Evolutionary conservation across 2,329 filamentous ascomycete genomes (phyloP).

Genomic region (Curvularia sp.): DNA sequence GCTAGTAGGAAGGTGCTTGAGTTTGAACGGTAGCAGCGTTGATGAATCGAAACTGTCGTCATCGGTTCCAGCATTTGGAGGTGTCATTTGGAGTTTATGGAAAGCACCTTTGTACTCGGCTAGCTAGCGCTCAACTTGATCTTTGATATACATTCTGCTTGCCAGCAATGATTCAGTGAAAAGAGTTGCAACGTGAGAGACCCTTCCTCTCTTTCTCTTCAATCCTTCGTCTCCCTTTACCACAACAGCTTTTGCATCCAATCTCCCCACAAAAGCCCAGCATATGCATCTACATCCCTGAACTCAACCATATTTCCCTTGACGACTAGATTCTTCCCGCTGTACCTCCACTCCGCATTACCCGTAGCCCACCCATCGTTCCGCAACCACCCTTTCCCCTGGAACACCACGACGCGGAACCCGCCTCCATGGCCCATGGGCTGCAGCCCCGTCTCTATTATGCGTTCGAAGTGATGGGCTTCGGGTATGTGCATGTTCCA

Average conservation of each 20-base stretch:
- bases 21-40: slow-evolving; percentile 45
- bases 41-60: neutral
- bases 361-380: neutral
- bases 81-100: slow-evolving; percentile 8
- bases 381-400: slow-evolving; percentile 3
- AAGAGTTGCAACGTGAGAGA: neutral
- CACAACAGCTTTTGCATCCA: neutral
- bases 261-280: neutral
- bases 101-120: slow-evolving; percentile 3
- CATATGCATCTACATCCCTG: neutral
- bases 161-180: neutral
- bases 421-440: slow-evolving; percentile 12
- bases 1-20: slow-evolving; percentile 47
- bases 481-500: slow-evolving; percentile 22
- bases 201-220: neutral
- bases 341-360: slow-evolving; percentile 2
- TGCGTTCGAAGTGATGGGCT: slow-evolving; percentile 11
- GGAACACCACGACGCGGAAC: slow-evolving; percentile 10
- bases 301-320: neutral
- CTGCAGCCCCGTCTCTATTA: slow-evolving; percentile 8
- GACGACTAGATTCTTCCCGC: neutral
- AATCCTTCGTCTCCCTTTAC: neutral
- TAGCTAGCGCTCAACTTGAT: slow-evolving; percentile 1
- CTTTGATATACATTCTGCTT: neutral
- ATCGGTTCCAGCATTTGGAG: slow-evolving; percentile 1